These are phyloP conservation scores for Tremellales sp. DNA, from an alignment of 1,284 basidiomycete species.

Conservation along the genomic window DNA sequence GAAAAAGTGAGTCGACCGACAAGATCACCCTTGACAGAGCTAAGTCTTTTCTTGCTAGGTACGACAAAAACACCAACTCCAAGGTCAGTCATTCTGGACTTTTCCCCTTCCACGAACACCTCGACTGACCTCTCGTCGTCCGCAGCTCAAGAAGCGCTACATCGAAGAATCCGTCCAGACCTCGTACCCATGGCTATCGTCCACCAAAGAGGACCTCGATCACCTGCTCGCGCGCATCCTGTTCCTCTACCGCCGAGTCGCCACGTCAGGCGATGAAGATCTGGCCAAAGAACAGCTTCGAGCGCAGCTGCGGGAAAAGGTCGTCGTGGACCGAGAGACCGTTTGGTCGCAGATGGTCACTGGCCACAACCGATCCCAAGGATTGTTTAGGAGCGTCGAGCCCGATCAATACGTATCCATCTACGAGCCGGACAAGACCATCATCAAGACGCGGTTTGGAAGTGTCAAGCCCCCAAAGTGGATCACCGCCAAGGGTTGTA, in stretches of 20 bases:
- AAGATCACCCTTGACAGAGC: not conserved
- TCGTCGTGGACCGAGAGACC: slow-evolving; percentile 52
- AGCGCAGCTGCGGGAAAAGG: slow-evolving; percentile 82
- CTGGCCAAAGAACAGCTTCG: slow-evolving; percentile 77
- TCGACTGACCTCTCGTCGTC: not conserved
- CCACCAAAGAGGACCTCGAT: slow-evolving; percentile 63
- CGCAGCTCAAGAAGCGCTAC: slow-evolving; percentile 74
- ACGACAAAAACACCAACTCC: slow-evolving; percentile 89
- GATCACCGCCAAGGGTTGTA: slow-evolving; percentile 62
- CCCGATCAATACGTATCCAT: slow-evolving; percentile 54
- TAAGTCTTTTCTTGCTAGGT: slow-evolving; percentile 53
- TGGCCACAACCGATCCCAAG: slow-evolving; percentile 52
- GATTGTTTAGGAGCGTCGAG: slow-evolving; percentile 66
- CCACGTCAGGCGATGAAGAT: slow-evolving; percentile 68
- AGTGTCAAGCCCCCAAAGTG: slow-evolving; percentile 52
- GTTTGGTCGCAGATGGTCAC: slow-evolving; percentile 97
- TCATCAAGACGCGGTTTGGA: slow-evolving; percentile 61
- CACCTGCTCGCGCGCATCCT: slow-evolving; percentile 62
- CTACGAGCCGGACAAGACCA: slow-evolving; percentile 47
- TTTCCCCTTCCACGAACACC: not conserved
- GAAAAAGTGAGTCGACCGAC: slow-evolving; percentile 68
- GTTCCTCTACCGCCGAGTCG: slow-evolving; percentile 80
- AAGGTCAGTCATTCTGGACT: slow-evolving; percentile 51
- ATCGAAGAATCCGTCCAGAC: slow-evolving; percentile 70
- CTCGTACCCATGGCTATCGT: slow-evolving; percentile 63